Conservation (phyloP, 257 asterid genomes). For the Ophiorrhiza pumila region DNA sequence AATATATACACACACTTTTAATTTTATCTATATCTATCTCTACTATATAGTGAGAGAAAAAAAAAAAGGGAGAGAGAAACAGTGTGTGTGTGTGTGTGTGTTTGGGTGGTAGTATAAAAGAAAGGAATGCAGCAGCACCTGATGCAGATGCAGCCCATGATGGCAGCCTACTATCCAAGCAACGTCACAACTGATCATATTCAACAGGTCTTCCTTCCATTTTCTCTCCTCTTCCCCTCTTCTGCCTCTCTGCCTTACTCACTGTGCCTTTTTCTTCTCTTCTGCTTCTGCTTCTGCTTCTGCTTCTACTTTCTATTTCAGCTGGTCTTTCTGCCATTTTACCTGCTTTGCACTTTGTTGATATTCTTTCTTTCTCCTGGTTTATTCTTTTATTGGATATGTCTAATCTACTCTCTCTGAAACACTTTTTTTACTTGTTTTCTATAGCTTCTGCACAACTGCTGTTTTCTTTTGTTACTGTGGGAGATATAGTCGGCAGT, state of each 20-base stretch:
- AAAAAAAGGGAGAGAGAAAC: slow-evolving; percentile 11
- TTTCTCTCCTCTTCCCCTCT: background rate
- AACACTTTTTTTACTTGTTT: background rate
- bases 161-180: slow-evolving; percentile 96
- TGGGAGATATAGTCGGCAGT: background rate
- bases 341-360: slow-evolving; percentile 21
- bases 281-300: slow-evolving; percentile 11
- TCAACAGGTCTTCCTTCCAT: slow-evolving; percentile 68
- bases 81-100: slow-evolving; percentile 29
- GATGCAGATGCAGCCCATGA: slow-evolving; percentile 98
- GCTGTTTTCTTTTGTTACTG: background rate
- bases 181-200: slow-evolving; percentile 98
- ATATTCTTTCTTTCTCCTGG: slow-evolving; percentile 10
- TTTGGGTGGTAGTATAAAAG: slow-evolving; percentile 45
- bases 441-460: background rate
- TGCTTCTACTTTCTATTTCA: slow-evolving; percentile 3
- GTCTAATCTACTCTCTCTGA: slow-evolving; percentile 5
- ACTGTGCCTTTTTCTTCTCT: slow-evolving; percentile 3
- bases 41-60: background rate
- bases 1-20: background rate
- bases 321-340: slow-evolving; percentile 18
- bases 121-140: slow-evolving; percentile 90
- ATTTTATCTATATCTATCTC: too few relatives aligned
- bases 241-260: background rate
- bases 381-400: slow-evolving; percentile 16